phyloP scores from a whole-genome alignment of 2,329 filamentous ascomycete genomes.

The Aciculosporium take region DNA sequence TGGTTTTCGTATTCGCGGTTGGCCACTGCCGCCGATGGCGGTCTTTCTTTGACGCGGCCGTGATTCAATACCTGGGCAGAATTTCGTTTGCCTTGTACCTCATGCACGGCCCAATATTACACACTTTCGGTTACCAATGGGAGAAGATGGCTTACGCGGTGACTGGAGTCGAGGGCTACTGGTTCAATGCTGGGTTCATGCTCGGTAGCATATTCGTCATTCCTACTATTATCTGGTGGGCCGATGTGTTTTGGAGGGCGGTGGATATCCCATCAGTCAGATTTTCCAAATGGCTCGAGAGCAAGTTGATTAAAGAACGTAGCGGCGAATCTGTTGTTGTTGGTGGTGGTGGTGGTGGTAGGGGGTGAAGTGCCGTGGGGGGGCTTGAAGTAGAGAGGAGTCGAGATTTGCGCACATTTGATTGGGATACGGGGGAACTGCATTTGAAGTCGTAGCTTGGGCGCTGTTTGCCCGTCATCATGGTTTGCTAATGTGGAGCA shows the following conservation, averaged over 20 bases:
- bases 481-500: no score
- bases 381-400: not conserved
- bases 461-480: no score
- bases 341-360: no score
- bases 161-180: conserved; percentile 30
- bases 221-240: conserved; percentile 37
- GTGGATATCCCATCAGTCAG: conserved; percentile 42
- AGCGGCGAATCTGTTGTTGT: no score
- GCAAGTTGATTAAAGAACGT: conserved; percentile 21
- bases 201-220: conserved; percentile 34
- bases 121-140: conserved; percentile 37
- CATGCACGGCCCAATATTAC: conserved; percentile 43
- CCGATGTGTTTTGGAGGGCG: conserved; percentile 41
- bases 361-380: no score
- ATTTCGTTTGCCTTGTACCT: conserved; percentile 49
- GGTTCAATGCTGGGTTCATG: conserved; percentile 32
- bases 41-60: conserved; percentile 32
- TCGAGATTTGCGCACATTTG: no score
- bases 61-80: conserved; percentile 44
- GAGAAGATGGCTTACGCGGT: conserved; percentile 33
- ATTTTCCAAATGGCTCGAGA: conserved; percentile 42
- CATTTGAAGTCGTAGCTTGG: no score
- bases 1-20: conserved; percentile 36
- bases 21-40: conserved; percentile 33
- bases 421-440: no score